Evolutionary conservation across 768 basidiomycete genomes (phyloP).

Genomic region (Mycena olivaceomarginata): DNA sequence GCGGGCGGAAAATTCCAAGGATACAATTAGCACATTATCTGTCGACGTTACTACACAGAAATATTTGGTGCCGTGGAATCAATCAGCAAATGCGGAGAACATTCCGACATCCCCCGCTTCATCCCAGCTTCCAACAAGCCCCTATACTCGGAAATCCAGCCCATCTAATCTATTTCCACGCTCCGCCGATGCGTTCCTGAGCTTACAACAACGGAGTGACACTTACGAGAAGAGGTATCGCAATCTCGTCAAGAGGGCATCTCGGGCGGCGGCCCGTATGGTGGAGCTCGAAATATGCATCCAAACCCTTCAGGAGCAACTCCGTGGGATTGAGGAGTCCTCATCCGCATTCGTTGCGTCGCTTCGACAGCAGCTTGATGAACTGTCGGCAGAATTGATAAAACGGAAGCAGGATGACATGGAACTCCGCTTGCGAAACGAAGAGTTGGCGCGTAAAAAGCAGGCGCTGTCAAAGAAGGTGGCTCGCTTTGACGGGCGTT

Average conservation of each 20-base stretch:
- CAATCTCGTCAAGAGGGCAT: neutral
- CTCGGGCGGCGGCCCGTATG: conserved; percentile 2
- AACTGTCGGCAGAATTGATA: conserved; percentile 5
- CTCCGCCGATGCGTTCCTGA: conserved; percentile 1
- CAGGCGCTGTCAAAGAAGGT: neutral
- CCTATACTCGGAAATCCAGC: conserved; percentile 2
- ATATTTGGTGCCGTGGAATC: too few relatives aligned
- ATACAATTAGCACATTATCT: too few relatives aligned
- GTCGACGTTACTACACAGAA: too few relatives aligned
- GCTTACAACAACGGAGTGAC: conserved; percentile 13
- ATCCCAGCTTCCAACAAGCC: conserved; percentile 8
- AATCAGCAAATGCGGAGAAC: conserved; percentile 3
- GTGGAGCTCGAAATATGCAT: neutral
- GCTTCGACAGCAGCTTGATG: conserved; percentile 15
- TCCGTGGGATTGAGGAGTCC: conserved; percentile 5
- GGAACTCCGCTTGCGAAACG: conserved; percentile 3
- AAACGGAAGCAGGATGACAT: neutral
- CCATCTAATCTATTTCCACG: neutral
- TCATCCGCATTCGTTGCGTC: neutral
- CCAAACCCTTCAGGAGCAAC: conserved; percentile 8
- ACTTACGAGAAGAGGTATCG: neutral
- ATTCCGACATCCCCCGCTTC: neutral
- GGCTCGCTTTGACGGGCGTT: neutral
- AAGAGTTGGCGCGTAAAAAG: conserved; percentile 8
- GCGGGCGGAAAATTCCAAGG: too few relatives aligned